A percentile compares a stretch with the other conserved stretches of the same genome.
These are phyloP conservation scores for Massarina eburnea DNA, from an alignment of 2,329 filamentous ascomycete genomes.

Conservation along the genomic window DNA sequence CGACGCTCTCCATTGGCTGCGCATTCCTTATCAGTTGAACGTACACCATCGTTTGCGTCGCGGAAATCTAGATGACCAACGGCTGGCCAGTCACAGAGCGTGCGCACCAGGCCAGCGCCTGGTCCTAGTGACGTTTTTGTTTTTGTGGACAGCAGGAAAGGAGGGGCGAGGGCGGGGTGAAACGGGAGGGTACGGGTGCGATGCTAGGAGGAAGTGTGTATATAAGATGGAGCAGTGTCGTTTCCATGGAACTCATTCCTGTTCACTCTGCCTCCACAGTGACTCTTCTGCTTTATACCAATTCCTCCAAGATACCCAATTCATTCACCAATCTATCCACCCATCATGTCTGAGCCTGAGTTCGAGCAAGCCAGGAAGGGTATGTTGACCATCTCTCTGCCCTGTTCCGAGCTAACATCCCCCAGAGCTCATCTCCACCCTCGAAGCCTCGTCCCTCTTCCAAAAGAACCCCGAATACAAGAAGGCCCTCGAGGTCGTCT, in stretches of 20 bases:
- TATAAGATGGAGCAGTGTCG: background rate
- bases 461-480: slow-evolving; percentile 92
- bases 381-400: slow-evolving; percentile 48
- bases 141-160: background rate
- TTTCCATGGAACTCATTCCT: slow-evolving; percentile 7
- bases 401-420: slow-evolving; percentile 2
- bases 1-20: slow-evolving; percentile 29
- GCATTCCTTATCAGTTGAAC: slow-evolving; percentile 34
- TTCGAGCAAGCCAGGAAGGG: slow-evolving; percentile 98
- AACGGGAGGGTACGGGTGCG: slow-evolving; percentile 2
- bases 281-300: background rate
- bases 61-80: slow-evolving; percentile 21
- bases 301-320: background rate
- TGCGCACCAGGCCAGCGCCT: slow-evolving; percentile 69
- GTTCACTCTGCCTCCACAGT: slow-evolving; percentile 9
- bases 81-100: slow-evolving; percentile 51
- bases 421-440: slow-evolving; percentile 86
- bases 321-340: slow-evolving; percentile 2
- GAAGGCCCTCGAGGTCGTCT: slow-evolving; percentile 82
- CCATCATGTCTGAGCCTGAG: slow-evolving; percentile 86
- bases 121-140: slow-evolving; percentile 13
- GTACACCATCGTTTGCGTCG: slow-evolving; percentile 39
- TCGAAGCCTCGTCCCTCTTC: slow-evolving; percentile 93
- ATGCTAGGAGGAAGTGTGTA: slow-evolving; percentile 13
- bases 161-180: slow-evolving; percentile 2